phyloP scores from a whole-genome alignment of 108 stramenopile species.

The Schizochytrium sp. region DNA sequence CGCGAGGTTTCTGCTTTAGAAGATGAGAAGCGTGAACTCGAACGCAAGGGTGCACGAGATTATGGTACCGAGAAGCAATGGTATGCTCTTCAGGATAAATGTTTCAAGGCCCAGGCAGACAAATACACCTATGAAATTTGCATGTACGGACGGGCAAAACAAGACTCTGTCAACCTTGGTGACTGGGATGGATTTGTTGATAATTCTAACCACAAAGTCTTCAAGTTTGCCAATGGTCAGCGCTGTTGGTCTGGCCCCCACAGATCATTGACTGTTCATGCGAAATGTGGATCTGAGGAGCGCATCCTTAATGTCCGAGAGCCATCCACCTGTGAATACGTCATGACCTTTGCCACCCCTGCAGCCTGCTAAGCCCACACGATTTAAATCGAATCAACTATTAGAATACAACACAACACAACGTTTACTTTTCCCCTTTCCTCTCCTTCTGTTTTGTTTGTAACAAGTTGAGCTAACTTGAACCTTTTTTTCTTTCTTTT shows the following conservation, averaged over 20 bases:
- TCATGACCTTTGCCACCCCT: constrained; percentile 67
- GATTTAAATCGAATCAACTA: no score
- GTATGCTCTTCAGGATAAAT: not conserved
- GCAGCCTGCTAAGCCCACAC: constrained; percentile 66
- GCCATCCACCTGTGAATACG: constrained; percentile 74
- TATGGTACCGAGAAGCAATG: constrained; percentile 23
- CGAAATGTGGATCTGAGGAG: constrained; percentile 71
- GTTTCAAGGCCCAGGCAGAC: not conserved
- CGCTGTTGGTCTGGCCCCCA: constrained; percentile 73
- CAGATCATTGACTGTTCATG: constrained; percentile 67
- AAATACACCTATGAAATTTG: constrained; percentile 56
- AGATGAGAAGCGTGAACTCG: not conserved
- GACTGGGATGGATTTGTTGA: constrained; percentile 40
- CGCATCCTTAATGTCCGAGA: constrained; percentile 67
- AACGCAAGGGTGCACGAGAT: not conserved
- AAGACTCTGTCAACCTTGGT: constrained; percentile 33
- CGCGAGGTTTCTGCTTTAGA: not conserved
- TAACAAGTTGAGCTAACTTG: no score
- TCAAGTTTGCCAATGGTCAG: constrained; percentile 65
- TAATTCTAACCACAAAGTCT: constrained; percentile 7
- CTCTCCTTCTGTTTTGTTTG: no score
- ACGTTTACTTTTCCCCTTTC: no score
- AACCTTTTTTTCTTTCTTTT: no score
- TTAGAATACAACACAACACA: no score
- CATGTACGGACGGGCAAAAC: constrained; percentile 8